Evolutionary conservation across 768 basidiomycete genomes (phyloP), one percentile per base, ranked within the genome.

Genomic region (Kwoniella botswanensis): DNA sequence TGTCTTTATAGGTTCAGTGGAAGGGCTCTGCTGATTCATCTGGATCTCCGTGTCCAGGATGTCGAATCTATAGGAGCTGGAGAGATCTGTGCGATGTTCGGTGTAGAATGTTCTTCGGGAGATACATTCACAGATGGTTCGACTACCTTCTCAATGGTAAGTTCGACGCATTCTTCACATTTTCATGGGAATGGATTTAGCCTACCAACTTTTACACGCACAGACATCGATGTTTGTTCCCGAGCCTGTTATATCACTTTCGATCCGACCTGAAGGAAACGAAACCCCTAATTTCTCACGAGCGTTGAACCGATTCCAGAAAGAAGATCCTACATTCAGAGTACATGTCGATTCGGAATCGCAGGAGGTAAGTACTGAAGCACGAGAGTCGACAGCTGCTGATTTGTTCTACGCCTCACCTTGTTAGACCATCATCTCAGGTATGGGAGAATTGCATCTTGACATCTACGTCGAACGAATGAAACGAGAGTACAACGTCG

Each of bases 401-500:
- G 21, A 24, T 29, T 9, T 63, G 43, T 24, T 58, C n/a, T 54
- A 22, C 18, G 74, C 63, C 67, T 52, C 66, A 44, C 9, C n/a
- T 29, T 26, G 21, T 53, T 74, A 94, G 93, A 98, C 96, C 17
- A 98, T 99, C 84, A 98, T 99, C 74, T 98, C 95, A 41, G 97
- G 97, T 22, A 99, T 99, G 97, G 97, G 97, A 26, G 97, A 99
- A 84, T 89, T 99, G 18, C 97, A 99, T 82, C 88, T 99, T 24
- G 97, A 99, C 80, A 96, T 99, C 80, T 98, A 99, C 85, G 94
- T 98, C 71, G 97, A 99, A 82, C 93, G 97, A 52, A 98, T 99
- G 94, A 91, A 90, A 76, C 92, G 97, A 63, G 97, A 99, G 85
- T 99, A 99, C 85, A 92, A 92, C 66, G 93, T 94, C 21, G 90